Evolutionary conservation across 768 basidiomycete genomes (phyloP).

Genomic region (Leccinum pellstonianum): DNA sequence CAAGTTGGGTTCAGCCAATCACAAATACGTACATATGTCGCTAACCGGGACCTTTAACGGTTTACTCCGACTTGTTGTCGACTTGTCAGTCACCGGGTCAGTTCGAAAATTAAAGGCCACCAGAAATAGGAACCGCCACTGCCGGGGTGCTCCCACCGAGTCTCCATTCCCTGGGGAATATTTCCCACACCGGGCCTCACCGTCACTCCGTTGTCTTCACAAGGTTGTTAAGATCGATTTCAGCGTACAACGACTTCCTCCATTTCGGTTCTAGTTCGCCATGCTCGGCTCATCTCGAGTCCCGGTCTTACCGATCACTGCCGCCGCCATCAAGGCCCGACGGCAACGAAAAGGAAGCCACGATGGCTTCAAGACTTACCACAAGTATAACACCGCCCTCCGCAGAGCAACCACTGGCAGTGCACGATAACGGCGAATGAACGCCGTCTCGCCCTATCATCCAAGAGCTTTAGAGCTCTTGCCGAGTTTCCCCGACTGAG

Average conservation of each 20-base stretch:
- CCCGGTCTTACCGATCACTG: background rate
- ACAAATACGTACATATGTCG: background rate
- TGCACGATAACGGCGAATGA: background rate
- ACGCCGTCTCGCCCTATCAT: background rate
- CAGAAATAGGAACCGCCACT: background rate
- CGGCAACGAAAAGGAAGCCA: background rate
- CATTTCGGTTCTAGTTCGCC: background rate
- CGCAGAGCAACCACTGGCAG: background rate
- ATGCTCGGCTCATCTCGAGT: background rate
- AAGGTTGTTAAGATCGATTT: background rate
- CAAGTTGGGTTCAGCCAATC: constrained; percentile 7
- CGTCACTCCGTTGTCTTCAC: background rate
- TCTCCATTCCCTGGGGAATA: no score
- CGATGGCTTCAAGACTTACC: background rate
- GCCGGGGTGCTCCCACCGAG: no score
- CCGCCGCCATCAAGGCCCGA: background rate
- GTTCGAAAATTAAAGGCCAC: background rate
- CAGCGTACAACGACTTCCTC: background rate
- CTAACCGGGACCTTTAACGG: background rate
- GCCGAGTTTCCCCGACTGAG: background rate
- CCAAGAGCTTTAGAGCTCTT: no score
- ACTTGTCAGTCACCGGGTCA: no score
- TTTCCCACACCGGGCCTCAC: background rate
- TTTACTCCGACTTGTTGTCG: background rate
- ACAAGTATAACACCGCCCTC: background rate